These are phyloP conservation scores for Periconia digitata DNA, from an alignment of 2,329 filamentous ascomycete species.

Conservation along the genomic window DNA sequence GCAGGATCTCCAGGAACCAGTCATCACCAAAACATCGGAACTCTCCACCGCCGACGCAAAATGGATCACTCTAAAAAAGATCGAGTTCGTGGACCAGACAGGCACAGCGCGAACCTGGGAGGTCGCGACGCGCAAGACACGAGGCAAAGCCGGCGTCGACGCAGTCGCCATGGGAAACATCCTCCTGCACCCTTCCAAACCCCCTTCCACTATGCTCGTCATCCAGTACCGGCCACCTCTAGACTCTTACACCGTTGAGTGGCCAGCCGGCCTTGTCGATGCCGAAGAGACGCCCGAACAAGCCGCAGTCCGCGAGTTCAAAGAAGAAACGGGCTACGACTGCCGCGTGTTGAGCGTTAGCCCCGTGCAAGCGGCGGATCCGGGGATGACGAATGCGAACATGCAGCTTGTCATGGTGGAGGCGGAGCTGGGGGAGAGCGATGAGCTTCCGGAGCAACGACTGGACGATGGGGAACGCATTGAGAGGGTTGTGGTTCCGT, in stretches of 20 bases:
- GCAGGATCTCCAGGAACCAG: conserved; percentile 9
- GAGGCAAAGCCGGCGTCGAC: conserved; percentile 56
- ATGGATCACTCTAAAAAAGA: conserved; percentile 40
- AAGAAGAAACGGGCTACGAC: conserved; percentile 64
- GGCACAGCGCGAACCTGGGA: conserved; percentile 66
- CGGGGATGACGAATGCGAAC: conserved; percentile 30
- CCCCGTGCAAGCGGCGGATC: conserved; percentile 26
- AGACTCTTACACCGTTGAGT: conserved; percentile 59
- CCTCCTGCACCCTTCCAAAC: conserved; percentile 44
- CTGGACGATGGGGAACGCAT: conserved; percentile 33
- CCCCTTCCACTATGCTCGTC: conserved; percentile 36
- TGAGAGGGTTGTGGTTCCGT: conserved; percentile 25
- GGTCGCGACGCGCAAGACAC: conserved; percentile 66
- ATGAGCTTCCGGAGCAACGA: conserved; percentile 27
- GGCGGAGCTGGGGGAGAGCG: conserved; percentile 14
- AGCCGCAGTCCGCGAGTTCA: conserved; percentile 61
- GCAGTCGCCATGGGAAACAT: conserved; percentile 73
- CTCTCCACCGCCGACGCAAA: conserved; percentile 26
- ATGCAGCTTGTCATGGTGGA: conserved; percentile 28
- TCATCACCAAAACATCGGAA: conserved; percentile 8
- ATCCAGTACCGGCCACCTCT: conserved; percentile 62
- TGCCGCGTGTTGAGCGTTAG: conserved; percentile 40
- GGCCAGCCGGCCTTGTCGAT: conserved; percentile 52
- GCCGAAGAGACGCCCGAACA: conserved; percentile 58
- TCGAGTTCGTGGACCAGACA: conserved; percentile 61